Evolutionary conservation across 2,329 filamentous ascomycete species (phyloP).

Genomic region (Curvularia verruculosa): DNA sequence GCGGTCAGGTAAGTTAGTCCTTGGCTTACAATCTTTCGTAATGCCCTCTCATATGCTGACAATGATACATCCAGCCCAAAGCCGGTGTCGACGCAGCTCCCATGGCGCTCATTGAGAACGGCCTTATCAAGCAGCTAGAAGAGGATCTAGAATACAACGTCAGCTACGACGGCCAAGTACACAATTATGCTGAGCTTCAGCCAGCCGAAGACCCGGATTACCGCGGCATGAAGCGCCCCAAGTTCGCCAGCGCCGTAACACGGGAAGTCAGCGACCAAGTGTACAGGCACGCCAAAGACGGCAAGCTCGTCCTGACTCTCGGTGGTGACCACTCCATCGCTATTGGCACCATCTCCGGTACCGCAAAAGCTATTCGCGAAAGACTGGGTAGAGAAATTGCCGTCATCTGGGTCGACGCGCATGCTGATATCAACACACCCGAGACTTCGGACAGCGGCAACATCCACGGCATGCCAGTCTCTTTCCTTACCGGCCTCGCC

Average conservation of each 20-base stretch:
- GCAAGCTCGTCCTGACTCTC: conserved; percentile 87
- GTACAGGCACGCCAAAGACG: conserved; percentile 81
- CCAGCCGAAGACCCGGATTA: conserved; percentile 76
- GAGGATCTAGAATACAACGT: conserved; percentile 89
- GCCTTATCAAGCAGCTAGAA: conserved; percentile 81
- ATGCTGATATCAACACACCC: conserved; percentile 96
- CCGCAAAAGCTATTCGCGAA: conserved; percentile 84
- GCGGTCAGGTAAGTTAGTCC: conserved; percentile 75
- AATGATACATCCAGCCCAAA: conserved; percentile 69
- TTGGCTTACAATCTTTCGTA: conserved; percentile 1
- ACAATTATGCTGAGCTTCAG: conserved; percentile 78
- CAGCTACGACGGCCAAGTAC: conserved; percentile 80
- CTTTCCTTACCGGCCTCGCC: conserved; percentile 86
- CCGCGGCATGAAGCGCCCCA: conserved; percentile 94
- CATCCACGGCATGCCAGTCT: conserved; percentile 96
- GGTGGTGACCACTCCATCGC: conserved; percentile 97
- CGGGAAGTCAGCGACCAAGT: conserved; percentile 80
- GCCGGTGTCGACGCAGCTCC: conserved; percentile 90
- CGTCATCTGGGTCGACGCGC: conserved; percentile 98
- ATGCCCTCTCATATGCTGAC: conserved; percentile 10
- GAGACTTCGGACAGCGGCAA: conserved; percentile 90
- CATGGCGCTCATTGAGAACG: conserved; percentile 83
- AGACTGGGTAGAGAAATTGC: conserved; percentile 81
- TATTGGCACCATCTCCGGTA: conserved; percentile 89
- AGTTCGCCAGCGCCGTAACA: conserved; percentile 84